phyloP scores from a whole-genome alignment of 192 early-diverging fungal species.

The Chytriomyces confervae region DNA sequence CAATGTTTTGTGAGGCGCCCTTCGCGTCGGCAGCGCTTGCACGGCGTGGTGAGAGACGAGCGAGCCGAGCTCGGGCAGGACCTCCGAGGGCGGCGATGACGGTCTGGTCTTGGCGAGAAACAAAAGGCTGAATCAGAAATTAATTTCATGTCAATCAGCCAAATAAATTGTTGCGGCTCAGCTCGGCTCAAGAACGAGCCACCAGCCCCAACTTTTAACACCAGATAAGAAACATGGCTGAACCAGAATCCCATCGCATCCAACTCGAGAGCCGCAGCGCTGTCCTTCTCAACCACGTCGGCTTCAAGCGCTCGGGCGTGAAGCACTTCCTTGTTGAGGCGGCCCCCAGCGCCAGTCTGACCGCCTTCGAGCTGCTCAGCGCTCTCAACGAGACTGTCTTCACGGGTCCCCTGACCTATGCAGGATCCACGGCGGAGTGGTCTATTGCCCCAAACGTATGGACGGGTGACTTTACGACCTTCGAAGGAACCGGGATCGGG shows the following conservation, averaged over 20 bases:
- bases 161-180: too few species aligned
- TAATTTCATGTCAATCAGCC: too few species aligned
- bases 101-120: too few species aligned
- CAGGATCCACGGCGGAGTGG: conserved; percentile 18
- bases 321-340: conserved; percentile 17
- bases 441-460: neutral
- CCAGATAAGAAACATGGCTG: neutral
- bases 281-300: conserved; percentile 20
- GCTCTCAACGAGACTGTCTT: neutral
- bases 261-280: neutral
- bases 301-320: neutral
- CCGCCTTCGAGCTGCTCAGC: conserved; percentile 3
- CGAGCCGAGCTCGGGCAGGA: too few species aligned
- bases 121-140: too few species aligned
- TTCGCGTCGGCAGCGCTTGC: too few species aligned
- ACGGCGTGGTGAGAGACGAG: too few species aligned
- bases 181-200: too few species aligned
- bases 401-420: conserved; percentile 6
- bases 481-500: neutral
- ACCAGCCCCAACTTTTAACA: too few species aligned
- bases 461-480: conserved; percentile 17
- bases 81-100: too few species aligned
- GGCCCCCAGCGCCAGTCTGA: neutral
- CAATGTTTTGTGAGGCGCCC: too few species aligned
- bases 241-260: conserved; percentile 12